phyloP scores from a whole-genome alignment of 257 asterid species.

The Jacaranda copaia region DNA sequence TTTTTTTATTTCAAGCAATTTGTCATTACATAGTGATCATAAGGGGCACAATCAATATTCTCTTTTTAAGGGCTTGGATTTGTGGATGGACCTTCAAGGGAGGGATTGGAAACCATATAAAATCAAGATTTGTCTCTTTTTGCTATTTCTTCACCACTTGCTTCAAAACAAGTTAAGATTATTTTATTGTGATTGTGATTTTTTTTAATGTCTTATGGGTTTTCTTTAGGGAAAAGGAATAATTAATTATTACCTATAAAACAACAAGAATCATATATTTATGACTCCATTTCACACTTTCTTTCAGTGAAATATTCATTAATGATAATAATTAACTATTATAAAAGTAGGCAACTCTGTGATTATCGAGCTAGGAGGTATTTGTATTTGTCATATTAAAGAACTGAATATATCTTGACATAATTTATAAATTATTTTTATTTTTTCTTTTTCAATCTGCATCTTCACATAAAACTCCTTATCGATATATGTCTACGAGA shows the following conservation, averaged over 20 bases:
- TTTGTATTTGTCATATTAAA: too few relatives aligned
- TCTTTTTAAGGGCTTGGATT: neutral
- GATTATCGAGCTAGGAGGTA: too few relatives aligned
- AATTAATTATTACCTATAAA: neutral
- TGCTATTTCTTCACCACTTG: neutral
- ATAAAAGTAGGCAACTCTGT: too few relatives aligned
- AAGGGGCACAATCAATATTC: neutral
- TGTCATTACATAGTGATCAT: slow-evolving; percentile 9
- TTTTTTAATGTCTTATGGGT: neutral
- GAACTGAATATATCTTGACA: too few relatives aligned
- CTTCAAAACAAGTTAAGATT: neutral
- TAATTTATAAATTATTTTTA: too few relatives aligned
- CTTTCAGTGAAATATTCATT: neutral
- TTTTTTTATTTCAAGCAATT: neutral
- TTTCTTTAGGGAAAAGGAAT: neutral
- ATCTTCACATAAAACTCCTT: too few relatives aligned
- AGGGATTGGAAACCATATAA: neutral
- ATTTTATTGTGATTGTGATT: neutral
- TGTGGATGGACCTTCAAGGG: neutral
- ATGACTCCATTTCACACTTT: neutral
- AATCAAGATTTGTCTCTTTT: neutral
- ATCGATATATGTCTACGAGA: too few relatives aligned
- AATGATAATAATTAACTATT: too few relatives aligned
- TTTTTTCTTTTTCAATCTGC: too few relatives aligned
- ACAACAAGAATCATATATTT: neutral